Percentiles rank a stretch among this genome's conserved stretches.
Conservation (phyloP, 2,329 filamentous ascomycete genomes). For the Fusarium fujikuroi region DNA sequence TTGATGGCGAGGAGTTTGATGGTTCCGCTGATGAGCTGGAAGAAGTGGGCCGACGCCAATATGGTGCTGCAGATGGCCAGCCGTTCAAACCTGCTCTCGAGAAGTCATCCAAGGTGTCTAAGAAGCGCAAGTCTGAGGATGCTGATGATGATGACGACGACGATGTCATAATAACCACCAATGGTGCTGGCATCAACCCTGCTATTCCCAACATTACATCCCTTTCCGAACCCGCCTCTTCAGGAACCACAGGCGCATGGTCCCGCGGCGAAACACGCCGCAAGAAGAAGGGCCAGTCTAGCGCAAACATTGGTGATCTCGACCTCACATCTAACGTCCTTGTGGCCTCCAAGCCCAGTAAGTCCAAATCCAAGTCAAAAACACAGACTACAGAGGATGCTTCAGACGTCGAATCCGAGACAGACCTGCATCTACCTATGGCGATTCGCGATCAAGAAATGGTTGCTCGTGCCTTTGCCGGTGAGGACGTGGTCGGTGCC, state of each 20-base stretch:
- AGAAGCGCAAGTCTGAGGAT: constrained; percentile 43
- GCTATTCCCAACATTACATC: constrained; percentile 35
- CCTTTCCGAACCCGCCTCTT: constrained; percentile 31
- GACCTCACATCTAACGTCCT: constrained; percentile 54
- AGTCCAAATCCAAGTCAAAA: constrained; percentile 46
- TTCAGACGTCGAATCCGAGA: constrained; percentile 56
- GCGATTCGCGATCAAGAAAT: constrained; percentile 72
- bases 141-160: constrained; percentile 42
- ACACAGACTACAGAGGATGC: constrained; percentile 43
- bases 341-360: constrained; percentile 46
- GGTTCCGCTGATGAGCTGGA: constrained; percentile 63
- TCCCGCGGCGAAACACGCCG: constrained; percentile 52
- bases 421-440: constrained; percentile 63
- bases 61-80: constrained; percentile 61
- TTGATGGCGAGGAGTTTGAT: constrained; percentile 70
- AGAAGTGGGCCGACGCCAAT: constrained; percentile 76
- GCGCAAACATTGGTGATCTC: constrained; percentile 51
- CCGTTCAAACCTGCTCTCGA: constrained; percentile 47
- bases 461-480: constrained; percentile 86
- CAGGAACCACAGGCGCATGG: constrained; percentile 54
- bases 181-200: constrained; percentile 23
- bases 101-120: constrained; percentile 44
- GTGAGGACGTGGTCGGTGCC: constrained; percentile 82
- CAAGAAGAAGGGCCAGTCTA: constrained; percentile 52
- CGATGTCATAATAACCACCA: constrained; percentile 45